Base-by-base conservation (phyloP, 768 basidiomycete genomes). In the Dioszegia hungarica region DNA sequence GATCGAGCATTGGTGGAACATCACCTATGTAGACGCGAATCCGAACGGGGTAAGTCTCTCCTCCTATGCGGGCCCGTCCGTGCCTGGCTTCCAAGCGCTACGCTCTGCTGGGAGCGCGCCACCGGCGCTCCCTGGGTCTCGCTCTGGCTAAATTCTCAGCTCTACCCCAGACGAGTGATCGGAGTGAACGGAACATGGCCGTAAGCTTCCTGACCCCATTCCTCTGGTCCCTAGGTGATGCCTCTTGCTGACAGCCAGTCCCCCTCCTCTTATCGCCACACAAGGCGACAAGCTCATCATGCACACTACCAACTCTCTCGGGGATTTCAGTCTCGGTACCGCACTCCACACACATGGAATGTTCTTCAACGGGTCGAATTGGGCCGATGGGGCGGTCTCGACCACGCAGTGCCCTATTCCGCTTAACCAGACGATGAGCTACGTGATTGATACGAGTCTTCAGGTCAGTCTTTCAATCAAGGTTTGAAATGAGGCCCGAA, bases 111-210 rank as follows among this genome's bases (percentile, higher is more conserved):
- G n/a, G n/a, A n/a, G n/a, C n/a, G n/a, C n/a, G n/a, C n/a, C n/a
- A n/a, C n/a, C n/a, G n/a, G n/a, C n/a, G n/a, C n/a, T n/a, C n/a
- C n/a, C n/a, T n/a, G n/a, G n/a, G n/a, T n/a, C n/a, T n/a, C n/a
- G n/a, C 8, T 31, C 11, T 46, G 10, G 34, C 34, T 51, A 36
- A 38, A 12, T 12, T n/a, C 5, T 11, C 22, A 71, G 69, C 55
- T 72, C 24, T 57, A 67, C 55, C 79, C 83, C 12, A 85, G 93
- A 45, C 80, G 85, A 9, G 90, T 84, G 47, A 83, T 95, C 47
- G 92, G 92, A 51, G 84, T 95, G 48, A 97, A 97, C 70, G 84
- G 85, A 19, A 87, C 88, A 5, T 98, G 93, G 94, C 93, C 93
- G 86, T 92, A 75, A n/a, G 19, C 47, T 22, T 41, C n/a, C 3